Percentiles rank a stretch among this genome's conserved stretches.
phyloP scores from a whole-genome alignment of 805 yeast species.

The Wickerhamiella vanderwaltii region DNA sequence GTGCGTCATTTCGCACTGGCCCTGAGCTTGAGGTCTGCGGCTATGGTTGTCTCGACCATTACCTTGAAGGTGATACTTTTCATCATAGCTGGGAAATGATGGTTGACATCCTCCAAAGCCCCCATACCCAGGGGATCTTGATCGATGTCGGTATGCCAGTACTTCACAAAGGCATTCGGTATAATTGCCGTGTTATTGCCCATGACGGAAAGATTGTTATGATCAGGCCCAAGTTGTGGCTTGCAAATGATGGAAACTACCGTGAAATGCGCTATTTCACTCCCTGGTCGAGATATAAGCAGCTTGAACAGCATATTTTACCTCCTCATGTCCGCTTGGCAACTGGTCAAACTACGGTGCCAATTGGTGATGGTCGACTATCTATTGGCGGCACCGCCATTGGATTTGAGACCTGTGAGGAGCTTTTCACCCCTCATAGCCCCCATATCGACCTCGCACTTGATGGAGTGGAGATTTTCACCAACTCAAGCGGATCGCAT shows the following conservation, averaged over 20 bases:
- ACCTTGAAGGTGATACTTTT: constrained; percentile 76
- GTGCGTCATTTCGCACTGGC: constrained; percentile 82
- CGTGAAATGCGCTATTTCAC: constrained; percentile 96
- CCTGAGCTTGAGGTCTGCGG: constrained; percentile 95
- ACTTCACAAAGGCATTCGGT: constrained; percentile 72
- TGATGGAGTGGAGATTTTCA: constrained; percentile 95
- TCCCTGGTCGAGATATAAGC: constrained; percentile 77
- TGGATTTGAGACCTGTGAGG: constrained; percentile 99
- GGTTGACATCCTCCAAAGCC: constrained; percentile 54
- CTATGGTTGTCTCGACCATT: constrained; percentile 65
- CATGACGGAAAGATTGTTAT: constrained; percentile 65
- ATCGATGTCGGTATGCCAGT: constrained; percentile 94
- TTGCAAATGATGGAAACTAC: constrained; percentile 96
- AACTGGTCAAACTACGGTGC: constrained; percentile 56
- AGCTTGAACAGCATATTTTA: constrained; percentile 57
- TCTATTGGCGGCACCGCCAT: constrained; percentile 74
- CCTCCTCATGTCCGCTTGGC: constrained; percentile 58
- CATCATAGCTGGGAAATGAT: constrained; percentile 93
- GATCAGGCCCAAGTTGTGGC: constrained; percentile 83
- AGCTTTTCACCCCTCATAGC: constrained; percentile 87
- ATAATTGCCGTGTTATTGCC: constrained; percentile 81
- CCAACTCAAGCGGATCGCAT: constrained; percentile 95
- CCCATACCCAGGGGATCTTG: constrained; percentile 62
- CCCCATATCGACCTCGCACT: constrained; percentile 87
- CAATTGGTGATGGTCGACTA: constrained; percentile 84